Percentiles rank a stretch among this genome's conserved stretches.
These are phyloP conservation scores for Podospora fimiseda DNA, from an alignment of 495 filamentous ascomycete genomes.

Conservation along the genomic window DNA sequence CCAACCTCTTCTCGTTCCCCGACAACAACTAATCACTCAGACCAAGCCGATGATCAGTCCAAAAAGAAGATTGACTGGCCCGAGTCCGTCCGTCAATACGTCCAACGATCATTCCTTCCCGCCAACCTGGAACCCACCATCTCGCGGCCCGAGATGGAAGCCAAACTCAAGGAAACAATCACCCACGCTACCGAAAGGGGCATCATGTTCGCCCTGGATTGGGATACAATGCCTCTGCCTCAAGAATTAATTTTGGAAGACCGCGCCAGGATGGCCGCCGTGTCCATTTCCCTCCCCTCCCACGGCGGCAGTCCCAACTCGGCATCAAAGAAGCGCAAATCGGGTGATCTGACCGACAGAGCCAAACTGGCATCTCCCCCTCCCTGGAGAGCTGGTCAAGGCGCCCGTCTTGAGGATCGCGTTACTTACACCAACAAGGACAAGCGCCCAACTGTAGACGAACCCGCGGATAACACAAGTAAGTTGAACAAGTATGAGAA, in stretches of 20 bases:
- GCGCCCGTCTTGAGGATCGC: slow-evolving; percentile 66
- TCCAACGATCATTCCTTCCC: slow-evolving; percentile 73
- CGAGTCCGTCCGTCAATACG: slow-evolving; percentile 68
- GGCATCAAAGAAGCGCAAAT: slow-evolving; percentile 71
- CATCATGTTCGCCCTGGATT: slow-evolving; percentile 66
- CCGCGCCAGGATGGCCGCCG: slow-evolving; percentile 35
- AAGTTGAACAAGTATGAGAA: slow-evolving; percentile 87
- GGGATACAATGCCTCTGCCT: slow-evolving; percentile 76
- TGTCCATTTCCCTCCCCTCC: slow-evolving; percentile 17
- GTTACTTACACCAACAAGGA: slow-evolving; percentile 55
- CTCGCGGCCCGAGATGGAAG: slow-evolving; percentile 62
- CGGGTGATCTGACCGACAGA: slow-evolving; percentile 45
- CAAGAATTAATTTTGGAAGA: slow-evolving; percentile 79
- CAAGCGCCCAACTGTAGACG: slow-evolving; percentile 50
- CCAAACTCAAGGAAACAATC: slow-evolving; percentile 79
- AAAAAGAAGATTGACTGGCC: slow-evolving; percentile 69
- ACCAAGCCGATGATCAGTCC: slow-evolving; percentile 23
- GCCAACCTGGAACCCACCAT: slow-evolving; percentile 63
- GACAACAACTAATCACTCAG: slow-evolving; percentile 21
- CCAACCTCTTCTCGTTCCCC: slow-evolving; percentile 23
- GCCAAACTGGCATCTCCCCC: slow-evolving; percentile 33
- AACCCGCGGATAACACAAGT: slow-evolving; percentile 52
- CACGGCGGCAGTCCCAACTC: slow-evolving; percentile 4
- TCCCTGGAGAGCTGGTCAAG: slow-evolving; percentile 67
- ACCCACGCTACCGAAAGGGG: slow-evolving; percentile 65